Evolutionary conservation across 495 filamentous ascomycete genomes (phyloP), one percentile per base, ranked within the genome.

Genomic region (Acidomyces sp.): DNA sequence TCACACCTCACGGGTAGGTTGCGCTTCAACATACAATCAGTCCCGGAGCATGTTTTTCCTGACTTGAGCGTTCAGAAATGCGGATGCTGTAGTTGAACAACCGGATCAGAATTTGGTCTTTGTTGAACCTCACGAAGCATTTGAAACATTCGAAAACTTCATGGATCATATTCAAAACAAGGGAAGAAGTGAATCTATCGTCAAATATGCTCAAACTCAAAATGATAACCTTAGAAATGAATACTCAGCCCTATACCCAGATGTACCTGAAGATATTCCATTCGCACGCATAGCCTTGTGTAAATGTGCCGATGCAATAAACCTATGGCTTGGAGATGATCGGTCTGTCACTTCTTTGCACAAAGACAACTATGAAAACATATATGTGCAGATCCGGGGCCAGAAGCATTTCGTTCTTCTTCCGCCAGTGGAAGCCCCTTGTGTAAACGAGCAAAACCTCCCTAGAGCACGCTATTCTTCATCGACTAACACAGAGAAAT

Each of bases 291-390:
- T 78, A 39, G 78, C 78, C 0, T 65, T 87, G 0, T 60, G 68
- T 15, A 53, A 63, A 26, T 35, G 48, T 1, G 76, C 81, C 0
- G 80, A 86, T 31, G 81, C 82, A 13, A 69, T 81, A 45, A 87
- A 87, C 54, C 59, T 87, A 46, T 87, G 82, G 82, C 72, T 87
- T 45, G 82, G 82, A 30, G 78, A 77, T 59, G 70, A 66, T 12
- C 55, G 55, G 11, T 79, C 74, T 32, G 61, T 65, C 1, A 83
- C 81, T 0, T 69, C 79, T 2, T 56, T 86, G 40, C 82, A 87
- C 59, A 77, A 74, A 46, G 82, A 87, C 61, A 74, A 75, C 56
- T 85, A 85, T 55, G 80, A 87, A 56, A 87, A 86, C 57, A 64
- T 87, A 1, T 87, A 85, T 59, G 75, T 79, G 4, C 78, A 84